Percentiles rank a stretch among this genome's conserved stretches.
These are phyloP conservation scores for Oryza officinalis DNA, from an alignment of 176 grass and related monocot species.

Conservation along the genomic window DNA sequence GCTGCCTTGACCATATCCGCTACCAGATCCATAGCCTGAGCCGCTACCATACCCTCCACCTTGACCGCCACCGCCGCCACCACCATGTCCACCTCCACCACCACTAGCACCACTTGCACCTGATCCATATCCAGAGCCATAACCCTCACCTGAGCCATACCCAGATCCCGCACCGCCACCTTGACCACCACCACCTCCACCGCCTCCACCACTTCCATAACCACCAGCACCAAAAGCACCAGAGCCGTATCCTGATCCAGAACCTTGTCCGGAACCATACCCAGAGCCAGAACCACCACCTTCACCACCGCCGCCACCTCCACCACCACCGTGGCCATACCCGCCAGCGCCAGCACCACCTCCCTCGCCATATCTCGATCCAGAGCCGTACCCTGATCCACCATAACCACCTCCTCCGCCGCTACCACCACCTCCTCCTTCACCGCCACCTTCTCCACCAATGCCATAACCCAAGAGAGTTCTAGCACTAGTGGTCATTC, in stretches of 20 bases:
- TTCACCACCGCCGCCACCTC: background rate
- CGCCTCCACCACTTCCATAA: conserved; percentile 18
- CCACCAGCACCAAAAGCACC: background rate
- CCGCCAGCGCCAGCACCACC: background rate
- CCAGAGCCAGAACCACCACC: background rate
- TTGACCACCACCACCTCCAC: background rate
- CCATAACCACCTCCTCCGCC: background rate
- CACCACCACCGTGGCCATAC: conserved; percentile 5
- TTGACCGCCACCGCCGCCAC: background rate
- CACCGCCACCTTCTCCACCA: background rate
- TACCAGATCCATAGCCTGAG: conserved; percentile 25
- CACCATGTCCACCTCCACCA: background rate
- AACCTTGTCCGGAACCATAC: conserved; percentile 1
- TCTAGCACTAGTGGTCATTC: background rate
- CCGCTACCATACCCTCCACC: conserved; percentile 7
- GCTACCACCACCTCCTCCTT: background rate
- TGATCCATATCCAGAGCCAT: conserved; percentile 20
- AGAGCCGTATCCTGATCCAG: background rate
- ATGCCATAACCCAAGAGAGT: background rate
- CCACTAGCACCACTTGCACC: background rate
- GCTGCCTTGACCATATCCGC: background rate
- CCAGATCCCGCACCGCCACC: background rate
- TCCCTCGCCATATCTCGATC: background rate
- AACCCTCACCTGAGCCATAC: conserved; percentile 20
- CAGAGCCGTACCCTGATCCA: background rate